Base-by-base conservation (phyloP, 352 stramenopile species). In the Pythium scleroteichum region DNA sequence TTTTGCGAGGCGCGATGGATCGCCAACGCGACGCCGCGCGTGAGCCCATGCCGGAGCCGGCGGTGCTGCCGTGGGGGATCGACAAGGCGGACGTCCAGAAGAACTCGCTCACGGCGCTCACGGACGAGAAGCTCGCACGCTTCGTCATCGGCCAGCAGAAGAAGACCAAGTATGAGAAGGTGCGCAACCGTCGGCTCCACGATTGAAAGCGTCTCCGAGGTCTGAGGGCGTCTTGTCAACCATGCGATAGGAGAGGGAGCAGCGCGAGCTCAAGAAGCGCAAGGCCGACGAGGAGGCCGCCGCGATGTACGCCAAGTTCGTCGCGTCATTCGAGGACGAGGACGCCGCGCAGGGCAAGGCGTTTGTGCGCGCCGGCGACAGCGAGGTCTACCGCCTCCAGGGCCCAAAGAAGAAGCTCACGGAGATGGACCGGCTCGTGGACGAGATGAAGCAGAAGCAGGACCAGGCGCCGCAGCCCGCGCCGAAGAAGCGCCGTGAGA, bases 161-260 rank as follows among this genome's bases (percentile, higher is more conserved):
- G 60, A 95, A 95, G 55, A 92, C 82, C 69, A 92, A 90, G 73
- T 95, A 94, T 53, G 79, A 94, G 53, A 90, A 91, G 72, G 82
- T 88, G 16, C 47, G 65, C 20, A 12, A 23, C 29, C 29, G 29
- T 35, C 29, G 10, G 10, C 29, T 5, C n/a, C n/a, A n/a, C n/a
- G n/a, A n/a, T n/a, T n/a, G n/a, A n/a, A n/a, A n/a, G n/a, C n/a
- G n/a, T n/a, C n/a, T n/a, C n/a, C n/a, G n/a, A n/a, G n/a, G n/a
- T n/a, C n/a, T 9, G 19, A 9, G 53, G 14, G 9, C 22, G 44
- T 22, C 16, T 41, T 41, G 16, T 19, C 41, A n/a, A 48, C 41
- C 20, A 24, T 46, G 6, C 39, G 39, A 5, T 38, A 90, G 79
- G 84, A 92, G 24, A 66, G 76, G 49, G 84, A 94, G 70, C 78